These are phyloP conservation scores for Pouteria campechiana DNA, from an alignment of 179 eudicot species.

Conservation along the genomic window DNA sequence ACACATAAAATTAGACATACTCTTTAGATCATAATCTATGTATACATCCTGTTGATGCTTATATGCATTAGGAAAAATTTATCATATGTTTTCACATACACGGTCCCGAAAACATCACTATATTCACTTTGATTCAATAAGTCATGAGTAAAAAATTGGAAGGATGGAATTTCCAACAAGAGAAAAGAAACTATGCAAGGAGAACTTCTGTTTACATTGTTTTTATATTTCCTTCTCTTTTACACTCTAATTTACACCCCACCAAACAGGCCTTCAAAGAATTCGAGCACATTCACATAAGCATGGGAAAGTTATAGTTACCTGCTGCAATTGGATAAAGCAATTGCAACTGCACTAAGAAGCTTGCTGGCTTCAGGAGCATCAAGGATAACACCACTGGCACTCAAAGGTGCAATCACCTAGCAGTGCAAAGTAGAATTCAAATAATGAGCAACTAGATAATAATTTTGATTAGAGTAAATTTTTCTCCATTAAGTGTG, in stretches of 20 bases:
- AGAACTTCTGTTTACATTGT: background rate
- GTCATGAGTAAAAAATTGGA: too few relatives aligned
- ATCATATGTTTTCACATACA: too few relatives aligned
- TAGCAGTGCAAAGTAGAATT: conserved; percentile 13
- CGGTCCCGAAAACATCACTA: too few relatives aligned
- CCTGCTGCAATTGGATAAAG: conserved; percentile 89
- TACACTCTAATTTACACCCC: too few relatives aligned
- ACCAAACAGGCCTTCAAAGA: too few relatives aligned
- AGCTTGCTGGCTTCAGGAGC: conserved; percentile 99
- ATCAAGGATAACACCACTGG: conserved; percentile 86
- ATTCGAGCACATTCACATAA: background rate
- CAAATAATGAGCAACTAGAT: too few relatives aligned
- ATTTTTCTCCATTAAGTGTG: background rate
- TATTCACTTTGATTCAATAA: too few relatives aligned
- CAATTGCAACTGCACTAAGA: conserved; percentile 96
- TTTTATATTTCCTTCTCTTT: too few relatives aligned
- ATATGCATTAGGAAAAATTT: too few relatives aligned
- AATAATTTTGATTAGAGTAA: too few relatives aligned
- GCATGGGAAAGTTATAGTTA: conserved; percentile 10
- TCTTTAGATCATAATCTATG: too few relatives aligned
- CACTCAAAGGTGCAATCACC: conserved; percentile 95
- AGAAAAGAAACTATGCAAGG: background rate
- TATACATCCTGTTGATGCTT: too few relatives aligned
- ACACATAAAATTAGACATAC: background rate
- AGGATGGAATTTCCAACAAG: background rate